Evolutionary conservation across 2,329 filamentous ascomycete species (phyloP), one percentile per base, ranked within the genome.

Genomic region (Penicillium occitanis): DNA sequence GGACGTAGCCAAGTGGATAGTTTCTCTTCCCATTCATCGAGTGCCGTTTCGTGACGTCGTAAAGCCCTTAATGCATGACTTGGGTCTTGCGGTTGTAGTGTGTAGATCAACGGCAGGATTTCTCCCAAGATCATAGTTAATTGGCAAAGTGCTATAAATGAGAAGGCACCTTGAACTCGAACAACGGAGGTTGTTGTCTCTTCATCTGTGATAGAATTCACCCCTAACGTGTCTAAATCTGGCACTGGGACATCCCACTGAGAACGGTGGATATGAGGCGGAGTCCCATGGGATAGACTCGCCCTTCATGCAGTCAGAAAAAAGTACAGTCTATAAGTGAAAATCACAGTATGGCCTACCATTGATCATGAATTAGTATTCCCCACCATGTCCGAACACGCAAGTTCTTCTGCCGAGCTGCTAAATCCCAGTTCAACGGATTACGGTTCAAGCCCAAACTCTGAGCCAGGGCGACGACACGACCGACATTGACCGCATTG

Each of bases 371-470:
- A 5, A 86, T 77, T 6, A 85, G 68, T 1, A 86, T 71, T 13
- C 79, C 79, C 84, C 85, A 86, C 85, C 85, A 87, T 3, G 85
- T 79, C 62, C 82, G 79, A 70, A 84, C 82, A 30, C 85, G 75
- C 2, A 84, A 68, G 11, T 77, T 73, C 71, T 86, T 86, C 68
- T 86, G 84, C 0, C 77, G 72, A 3, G 76, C 69, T 0, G 81
- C 75, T 14, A 86, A 80, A 53, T 83, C 80, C 85, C 85, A 87
- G 3, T 74, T 74, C 10, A 78, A 71, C 0, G 84, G 82, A 64
- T 85, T 79, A 11, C 82, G 80, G 66, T 87, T 86, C n/a, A 87
- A 71, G 0, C 85, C 85, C 0, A 87, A 74, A 1, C 81, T 83
- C 68, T 86, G 80, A 0, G 84, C 80, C 46, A 86, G 76, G 1